Percentiles rank a stretch among this genome's conserved stretches.
Evolutionary conservation across 2,329 filamentous ascomycete species (phyloP).

Genomic region (Scedosporium boydii): DNA sequence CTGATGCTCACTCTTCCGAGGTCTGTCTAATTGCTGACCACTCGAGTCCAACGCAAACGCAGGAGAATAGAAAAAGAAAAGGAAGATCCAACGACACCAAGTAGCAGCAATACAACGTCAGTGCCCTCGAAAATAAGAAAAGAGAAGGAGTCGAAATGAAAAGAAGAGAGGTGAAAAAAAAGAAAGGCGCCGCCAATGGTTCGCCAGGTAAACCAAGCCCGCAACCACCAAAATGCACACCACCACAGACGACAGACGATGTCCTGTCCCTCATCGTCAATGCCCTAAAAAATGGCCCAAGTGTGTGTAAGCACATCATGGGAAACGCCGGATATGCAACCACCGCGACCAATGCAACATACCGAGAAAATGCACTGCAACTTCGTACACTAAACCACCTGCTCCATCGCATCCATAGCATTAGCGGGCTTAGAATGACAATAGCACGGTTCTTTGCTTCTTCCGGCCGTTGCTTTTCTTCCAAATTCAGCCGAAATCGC

Average conservation of each 20-base stretch:
- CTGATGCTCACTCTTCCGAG: too few species aligned
- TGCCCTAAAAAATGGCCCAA: neutral
- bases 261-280: neutral
- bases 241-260: neutral
- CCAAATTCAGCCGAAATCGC: slow-evolving; percentile 1
- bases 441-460: neutral
- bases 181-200: neutral
- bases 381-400: too few species aligned
- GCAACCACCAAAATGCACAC: neutral
- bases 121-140: neutral
- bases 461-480: neutral
- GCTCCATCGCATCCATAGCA: too few species aligned
- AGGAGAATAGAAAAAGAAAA: neutral
- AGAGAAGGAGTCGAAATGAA: neutral
- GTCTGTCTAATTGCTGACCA: too few species aligned
- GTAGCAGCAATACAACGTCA: neutral
- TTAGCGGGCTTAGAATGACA: neutral
- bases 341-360: neutral
- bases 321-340: neutral
- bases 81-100: too few species aligned
- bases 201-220: neutral
- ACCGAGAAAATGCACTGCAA: too few species aligned
- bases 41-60: neutral
- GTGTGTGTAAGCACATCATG: neutral
- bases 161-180: neutral